phyloP scores from a whole-genome alignment of 208 protist species.

The Balamuthia mandrillaris region DNA sequence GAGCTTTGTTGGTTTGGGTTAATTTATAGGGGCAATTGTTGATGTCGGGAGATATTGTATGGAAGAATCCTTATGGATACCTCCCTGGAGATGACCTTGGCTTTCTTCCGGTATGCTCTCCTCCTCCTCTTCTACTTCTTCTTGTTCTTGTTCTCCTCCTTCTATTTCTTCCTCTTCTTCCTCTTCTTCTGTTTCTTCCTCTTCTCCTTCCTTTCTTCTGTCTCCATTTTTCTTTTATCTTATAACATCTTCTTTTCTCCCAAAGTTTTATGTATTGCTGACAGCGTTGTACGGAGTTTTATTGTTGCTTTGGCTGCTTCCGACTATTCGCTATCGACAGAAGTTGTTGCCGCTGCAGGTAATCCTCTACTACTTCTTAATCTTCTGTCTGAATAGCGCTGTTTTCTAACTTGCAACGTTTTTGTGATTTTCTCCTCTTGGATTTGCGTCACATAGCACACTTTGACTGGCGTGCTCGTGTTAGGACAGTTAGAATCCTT shows the following conservation, averaged over 20 bases:
- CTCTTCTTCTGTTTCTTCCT: background rate
- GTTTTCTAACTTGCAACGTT: no score
- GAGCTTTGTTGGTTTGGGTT: no score
- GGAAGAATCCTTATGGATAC: slow-evolving; percentile 33
- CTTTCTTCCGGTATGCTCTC: slow-evolving; percentile 12
- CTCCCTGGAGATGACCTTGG: slow-evolving; percentile 9
- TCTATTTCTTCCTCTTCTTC: background rate
- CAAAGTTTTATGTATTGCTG: background rate
- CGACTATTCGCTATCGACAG: background rate
- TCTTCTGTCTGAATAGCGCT: background rate
- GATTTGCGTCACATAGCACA: background rate
- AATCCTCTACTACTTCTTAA: background rate
- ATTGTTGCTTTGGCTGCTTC: background rate
- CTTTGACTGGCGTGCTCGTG: background rate
- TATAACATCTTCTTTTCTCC: background rate
- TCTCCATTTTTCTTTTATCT: background rate
- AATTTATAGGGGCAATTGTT: no score
- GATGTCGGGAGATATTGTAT: background rate
- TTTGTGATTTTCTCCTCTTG: background rate
- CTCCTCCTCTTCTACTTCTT: background rate
- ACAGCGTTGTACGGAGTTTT: background rate
- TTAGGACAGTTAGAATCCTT: background rate
- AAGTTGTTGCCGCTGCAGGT: background rate
- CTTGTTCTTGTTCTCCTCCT: background rate
- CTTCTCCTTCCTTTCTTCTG: background rate